Conservation (phyloP, 306 rosid genomes). For the Rosa lucieae region DNA sequence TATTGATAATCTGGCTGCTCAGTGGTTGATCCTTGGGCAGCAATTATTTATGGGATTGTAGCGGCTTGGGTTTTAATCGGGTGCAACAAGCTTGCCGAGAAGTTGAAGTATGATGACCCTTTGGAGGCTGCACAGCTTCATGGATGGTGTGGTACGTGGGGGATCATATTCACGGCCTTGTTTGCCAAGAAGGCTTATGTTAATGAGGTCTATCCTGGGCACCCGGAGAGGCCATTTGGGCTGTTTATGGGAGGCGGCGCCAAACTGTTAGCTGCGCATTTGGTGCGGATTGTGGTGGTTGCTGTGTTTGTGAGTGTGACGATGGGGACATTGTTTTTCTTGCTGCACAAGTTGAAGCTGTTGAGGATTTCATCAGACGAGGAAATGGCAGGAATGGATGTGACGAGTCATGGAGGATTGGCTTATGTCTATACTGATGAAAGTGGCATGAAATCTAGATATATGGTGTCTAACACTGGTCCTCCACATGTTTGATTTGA, state of each 20-base stretch:
- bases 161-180: conserved; percentile 53
- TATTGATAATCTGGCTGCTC: conserved; percentile 40
- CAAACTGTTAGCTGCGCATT: conserved; percentile 48
- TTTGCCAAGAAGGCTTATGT: conserved; percentile 49
- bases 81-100: conserved; percentile 52
- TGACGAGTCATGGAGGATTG: conserved; percentile 57
- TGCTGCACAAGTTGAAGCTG: conserved; percentile 44
- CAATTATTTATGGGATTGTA: conserved; percentile 57
- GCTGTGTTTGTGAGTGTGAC: conserved; percentile 49
- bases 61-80: conserved; percentile 59
- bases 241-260: conserved; percentile 57
- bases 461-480: not conserved
- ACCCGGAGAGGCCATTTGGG: conserved; percentile 44
- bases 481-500: conserved; percentile 6
- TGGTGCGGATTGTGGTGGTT: conserved; percentile 40
- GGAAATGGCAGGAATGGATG: conserved; percentile 59
- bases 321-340: conserved; percentile 47
- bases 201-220: conserved; percentile 43
- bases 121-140: conserved; percentile 64
- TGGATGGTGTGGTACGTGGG: conserved; percentile 65
- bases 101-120: conserved; percentile 49
- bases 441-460: conserved; percentile 9
- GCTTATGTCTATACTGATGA: conserved; percentile 44
- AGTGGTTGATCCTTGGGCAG: conserved; percentile 66
- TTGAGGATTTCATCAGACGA: conserved; percentile 46